Conservation (phyloP, 305 asterid genomes). For the Fraxinus angustifolia region DNA sequence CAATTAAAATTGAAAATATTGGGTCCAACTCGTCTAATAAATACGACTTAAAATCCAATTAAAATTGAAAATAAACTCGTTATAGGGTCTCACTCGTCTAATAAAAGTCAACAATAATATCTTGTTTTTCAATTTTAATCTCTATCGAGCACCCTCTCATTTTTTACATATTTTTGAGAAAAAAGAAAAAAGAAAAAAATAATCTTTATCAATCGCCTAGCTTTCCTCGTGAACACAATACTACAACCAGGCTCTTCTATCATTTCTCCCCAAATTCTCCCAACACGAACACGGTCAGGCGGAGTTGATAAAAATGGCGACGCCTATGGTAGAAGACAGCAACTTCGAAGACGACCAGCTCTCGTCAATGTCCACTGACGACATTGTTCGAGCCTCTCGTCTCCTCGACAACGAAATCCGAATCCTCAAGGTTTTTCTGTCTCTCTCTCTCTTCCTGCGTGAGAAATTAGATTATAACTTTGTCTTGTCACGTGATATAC, state of each 20-base stretch:
- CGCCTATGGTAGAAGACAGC: conserved; percentile 72
- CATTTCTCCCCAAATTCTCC: neutral
- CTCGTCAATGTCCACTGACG: conserved; percentile 68
- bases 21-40: too few relatives aligned
- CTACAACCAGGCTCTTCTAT: neutral
- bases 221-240: conserved; percentile 14
- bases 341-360: conserved; percentile 78
- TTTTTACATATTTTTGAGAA: neutral
- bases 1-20: too few relatives aligned
- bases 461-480: neutral
- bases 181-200: neutral
- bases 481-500: neutral
- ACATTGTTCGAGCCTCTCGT: conserved; percentile 75
- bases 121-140: too few relatives aligned
- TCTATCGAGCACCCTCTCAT: too few relatives aligned
- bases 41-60: too few relatives aligned
- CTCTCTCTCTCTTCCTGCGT: neutral
- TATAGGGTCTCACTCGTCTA: too few relatives aligned
- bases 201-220: neutral
- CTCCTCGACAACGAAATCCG: conserved; percentile 82
- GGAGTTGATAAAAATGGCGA: conserved; percentile 43
- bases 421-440: conserved; percentile 50
- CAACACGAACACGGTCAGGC: neutral
- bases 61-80: too few relatives aligned
- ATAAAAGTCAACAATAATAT: too few relatives aligned